Evolutionary conservation across 2,329 filamentous ascomycete species (phyloP), one percentile per base, ranked within the genome.

Genomic region (Aureobasidium sp.): DNA sequence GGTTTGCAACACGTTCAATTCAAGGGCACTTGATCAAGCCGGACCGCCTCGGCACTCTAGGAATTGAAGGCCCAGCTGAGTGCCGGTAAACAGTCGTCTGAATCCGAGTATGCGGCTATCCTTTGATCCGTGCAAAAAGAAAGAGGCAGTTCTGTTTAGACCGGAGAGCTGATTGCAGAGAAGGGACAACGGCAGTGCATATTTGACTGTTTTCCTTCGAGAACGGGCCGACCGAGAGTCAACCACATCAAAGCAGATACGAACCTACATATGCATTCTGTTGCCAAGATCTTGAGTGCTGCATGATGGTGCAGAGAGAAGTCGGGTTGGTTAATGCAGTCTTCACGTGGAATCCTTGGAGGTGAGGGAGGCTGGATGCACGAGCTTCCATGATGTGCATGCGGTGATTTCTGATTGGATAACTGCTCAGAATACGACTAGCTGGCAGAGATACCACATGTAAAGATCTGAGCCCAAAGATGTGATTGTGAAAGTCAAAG

Each of bases 351-450:
- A 36, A 48, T 29, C 8, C 25, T 48, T 31, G 27, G 31, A n/a
- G 31, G 37, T 41, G 39, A 57, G 29, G 34, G 53, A 44, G 39
- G 53, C 53, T 44, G 39, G 53, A 57, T 45, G 53, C 53, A 57
- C 53, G 53, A 57, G 53, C 53, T 44, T 42, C 5, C 37, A 57
- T 57, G 53, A 57, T 57, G 53, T 57, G 53, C 53, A 57, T 57
- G 53, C n/a, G 29, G 41, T 25, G n/a, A 22, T 14, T 45, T 22
- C 8, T 57, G 53, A 57, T 57, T 57, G 53, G 53, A 31, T 22
- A 41, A 12, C 17, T 27, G 29, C 15, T 45, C 4, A 42, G 34
- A 27, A 41, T 12, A 15, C 22, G 29, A 15, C 37, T 25, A 22
- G 11, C 31, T 51, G 8, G n/a, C 11, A 36, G 36, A 36, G 27